Evolutionary conservation across 768 basidiomycete genomes (phyloP).

Genomic region (Serendipita vermifera): DNA sequence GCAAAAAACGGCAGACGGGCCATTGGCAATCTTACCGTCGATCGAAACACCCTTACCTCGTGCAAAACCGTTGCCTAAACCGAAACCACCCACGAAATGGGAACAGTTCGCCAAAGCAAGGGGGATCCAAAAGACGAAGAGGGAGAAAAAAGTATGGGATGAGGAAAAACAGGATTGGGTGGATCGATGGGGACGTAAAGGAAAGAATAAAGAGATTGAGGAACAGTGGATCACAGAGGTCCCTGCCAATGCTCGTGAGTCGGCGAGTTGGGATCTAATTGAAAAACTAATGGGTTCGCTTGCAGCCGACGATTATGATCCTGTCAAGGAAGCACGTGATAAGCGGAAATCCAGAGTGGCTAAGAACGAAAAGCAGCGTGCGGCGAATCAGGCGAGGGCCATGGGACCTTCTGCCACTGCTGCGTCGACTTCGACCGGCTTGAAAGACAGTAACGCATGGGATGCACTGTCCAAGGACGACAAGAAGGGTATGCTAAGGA

Average conservation of each 20-base stretch:
- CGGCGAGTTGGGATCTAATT: neutral
- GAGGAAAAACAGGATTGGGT: constrained; percentile 93
- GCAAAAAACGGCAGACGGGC: constrained; percentile 60
- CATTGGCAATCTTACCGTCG: constrained; percentile 65
- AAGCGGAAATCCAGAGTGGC: constrained; percentile 67
- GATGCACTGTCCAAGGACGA: constrained; percentile 24
- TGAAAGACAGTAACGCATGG: constrained; percentile 13
- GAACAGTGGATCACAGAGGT: constrained; percentile 89
- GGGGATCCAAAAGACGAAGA: constrained; percentile 71
- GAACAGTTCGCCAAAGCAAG: constrained; percentile 88
- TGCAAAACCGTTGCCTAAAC: constrained; percentile 84
- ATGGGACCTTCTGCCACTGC: no score
- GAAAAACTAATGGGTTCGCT: neutral
- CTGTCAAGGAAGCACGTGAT: constrained; percentile 57
- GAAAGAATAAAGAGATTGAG: constrained; percentile 80
- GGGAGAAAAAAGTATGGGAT: constrained; percentile 81
- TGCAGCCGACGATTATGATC: constrained; percentile 45
- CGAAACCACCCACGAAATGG: constrained; percentile 92
- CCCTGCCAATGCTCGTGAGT: constrained; percentile 63
- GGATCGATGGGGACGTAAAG: constrained; percentile 74
- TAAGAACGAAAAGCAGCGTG: constrained; percentile 71
- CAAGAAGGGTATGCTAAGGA: constrained; percentile 63
- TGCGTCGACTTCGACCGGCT: no score
- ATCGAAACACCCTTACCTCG: constrained; percentile 71
- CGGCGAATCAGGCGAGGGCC: constrained; percentile 57